Percentiles rank a stretch among this genome's conserved stretches.
Conservation (phyloP, 177 flowering plant genomes). For the Vitis hybrid region DNA sequence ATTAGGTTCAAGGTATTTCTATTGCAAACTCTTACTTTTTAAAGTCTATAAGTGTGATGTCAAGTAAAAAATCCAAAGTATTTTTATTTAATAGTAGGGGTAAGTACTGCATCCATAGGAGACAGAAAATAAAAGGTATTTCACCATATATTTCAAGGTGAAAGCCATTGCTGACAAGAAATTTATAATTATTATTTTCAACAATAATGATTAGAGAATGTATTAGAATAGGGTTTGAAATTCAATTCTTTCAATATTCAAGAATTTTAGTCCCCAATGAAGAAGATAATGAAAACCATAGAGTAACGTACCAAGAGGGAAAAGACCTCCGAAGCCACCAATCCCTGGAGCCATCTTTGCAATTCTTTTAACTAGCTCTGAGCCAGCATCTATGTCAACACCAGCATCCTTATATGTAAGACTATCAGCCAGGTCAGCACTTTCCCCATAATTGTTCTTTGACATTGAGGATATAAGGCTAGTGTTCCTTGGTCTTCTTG, state of each 20-base stretch:
- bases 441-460: slow-evolving; percentile 3
- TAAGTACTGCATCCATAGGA: too few species aligned
- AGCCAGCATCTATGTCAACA: slow-evolving; percentile 95
- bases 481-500: slow-evolving; percentile 2
- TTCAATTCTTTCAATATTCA: neutral
- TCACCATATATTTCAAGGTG: too few species aligned
- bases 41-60: too few species aligned
- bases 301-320: slow-evolving; percentile 56
- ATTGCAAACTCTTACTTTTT: too few species aligned
- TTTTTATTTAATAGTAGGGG: too few species aligned
- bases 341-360: slow-evolving; percentile 96
- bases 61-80: too few species aligned
- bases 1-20: too few species aligned
- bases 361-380: slow-evolving; percentile 85
- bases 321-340: slow-evolving; percentile 95
- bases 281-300: neutral
- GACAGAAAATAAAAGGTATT: too few species aligned
- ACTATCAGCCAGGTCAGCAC: slow-evolving; percentile 18
- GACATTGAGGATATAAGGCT: slow-evolving; percentile 16
- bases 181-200: too few species aligned
- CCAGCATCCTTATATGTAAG: slow-evolving; percentile 86
- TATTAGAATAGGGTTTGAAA: too few species aligned
- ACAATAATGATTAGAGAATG: too few species aligned
- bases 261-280: neutral
- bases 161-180: too few species aligned